phyloP scores from a whole-genome alignment of 2,329 filamentous ascomycete species.

The Colletotrichum magnum region DNA sequence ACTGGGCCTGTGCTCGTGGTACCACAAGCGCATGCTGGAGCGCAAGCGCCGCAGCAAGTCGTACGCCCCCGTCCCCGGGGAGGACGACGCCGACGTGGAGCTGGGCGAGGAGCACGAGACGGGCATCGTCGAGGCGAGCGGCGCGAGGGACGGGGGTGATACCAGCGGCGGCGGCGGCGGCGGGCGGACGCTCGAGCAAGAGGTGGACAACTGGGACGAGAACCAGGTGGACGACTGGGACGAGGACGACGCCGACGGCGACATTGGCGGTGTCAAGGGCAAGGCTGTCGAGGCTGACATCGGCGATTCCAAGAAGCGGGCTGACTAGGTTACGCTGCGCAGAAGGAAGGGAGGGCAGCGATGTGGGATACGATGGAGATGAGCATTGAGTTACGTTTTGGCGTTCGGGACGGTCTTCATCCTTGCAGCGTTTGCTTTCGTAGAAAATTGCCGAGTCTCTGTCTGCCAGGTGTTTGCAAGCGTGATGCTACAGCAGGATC shows the following conservation, averaged over 20 bases:
- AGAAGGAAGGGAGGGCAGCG: background rate
- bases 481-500: background rate
- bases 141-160: constrained; percentile 46
- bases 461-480: background rate
- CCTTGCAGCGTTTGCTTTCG: constrained; percentile 32
- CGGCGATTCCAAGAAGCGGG: constrained; percentile 50
- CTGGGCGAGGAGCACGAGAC: constrained; percentile 81
- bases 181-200: constrained; percentile 74
- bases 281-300: constrained; percentile 46
- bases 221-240: constrained; percentile 76
- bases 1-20: constrained; percentile 85
- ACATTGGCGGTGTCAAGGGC: constrained; percentile 46
- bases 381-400: constrained; percentile 38
- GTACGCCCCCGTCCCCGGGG: constrained; percentile 79
- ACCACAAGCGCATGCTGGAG: constrained; percentile 96
- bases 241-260: constrained; percentile 59
- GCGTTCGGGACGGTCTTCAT: constrained; percentile 35
- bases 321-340: constrained; percentile 45
- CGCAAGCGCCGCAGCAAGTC: constrained; percentile 81
- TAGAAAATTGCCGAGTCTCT: constrained; percentile 7
- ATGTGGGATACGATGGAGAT: constrained; percentile 32
- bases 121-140: constrained; percentile 63
- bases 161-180: constrained; percentile 16
- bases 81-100: constrained; percentile 79
- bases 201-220: constrained; percentile 95